Percentiles rank a stretch among this genome's conserved stretches.
Conservation (phyloP, 2,329 filamentous ascomycete genomes). For the Clarireedia paspali region DNA sequence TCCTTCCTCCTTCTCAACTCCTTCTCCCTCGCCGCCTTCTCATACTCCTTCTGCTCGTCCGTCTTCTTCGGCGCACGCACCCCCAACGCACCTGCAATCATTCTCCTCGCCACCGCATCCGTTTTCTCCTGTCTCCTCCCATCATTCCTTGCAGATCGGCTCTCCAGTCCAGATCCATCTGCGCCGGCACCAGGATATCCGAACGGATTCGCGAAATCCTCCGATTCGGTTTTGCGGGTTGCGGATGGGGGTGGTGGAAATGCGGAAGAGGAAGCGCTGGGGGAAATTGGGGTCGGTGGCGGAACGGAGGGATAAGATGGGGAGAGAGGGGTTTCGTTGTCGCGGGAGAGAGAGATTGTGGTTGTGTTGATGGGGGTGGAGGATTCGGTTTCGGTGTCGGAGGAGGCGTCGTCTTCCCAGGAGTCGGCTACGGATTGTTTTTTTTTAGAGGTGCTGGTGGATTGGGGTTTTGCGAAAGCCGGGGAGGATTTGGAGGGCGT, state of each 20-base stretch:
- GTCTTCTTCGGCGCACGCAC: slow-evolving; percentile 73
- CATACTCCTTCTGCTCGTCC: slow-evolving; percentile 83
- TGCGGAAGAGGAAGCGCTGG: neutral
- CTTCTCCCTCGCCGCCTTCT: slow-evolving; percentile 73
- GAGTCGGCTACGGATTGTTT: slow-evolving; percentile 53
- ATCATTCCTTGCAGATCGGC: slow-evolving; percentile 15
- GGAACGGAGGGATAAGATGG: slow-evolving; percentile 42
- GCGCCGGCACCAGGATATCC: slow-evolving; percentile 12
- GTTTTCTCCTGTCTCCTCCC: slow-evolving; percentile 72
- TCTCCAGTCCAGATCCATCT: too few species aligned
- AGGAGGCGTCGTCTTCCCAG: slow-evolving; percentile 65
- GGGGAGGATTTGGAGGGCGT: slow-evolving; percentile 16
- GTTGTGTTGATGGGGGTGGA: slow-evolving; percentile 12
- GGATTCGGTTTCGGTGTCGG: slow-evolving; percentile 13
- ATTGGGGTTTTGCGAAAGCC: slow-evolving; percentile 28
- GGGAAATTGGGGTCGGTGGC: slow-evolving; percentile 60
- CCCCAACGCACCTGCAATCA: slow-evolving; percentile 86
- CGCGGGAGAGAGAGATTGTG: slow-evolving; percentile 10
- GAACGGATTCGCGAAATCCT: slow-evolving; percentile 18
- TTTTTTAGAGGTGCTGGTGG: slow-evolving; percentile 23
- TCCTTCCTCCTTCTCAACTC: slow-evolving; percentile 70
- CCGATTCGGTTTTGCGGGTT: too few species aligned
- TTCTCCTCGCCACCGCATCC: slow-evolving; percentile 77
- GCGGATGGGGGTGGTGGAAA: too few species aligned
- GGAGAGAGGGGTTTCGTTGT: neutral